Conservation (phyloP, 202 grass and related monocot genomes). For the Dendrocalamus latiflorus region DNA sequence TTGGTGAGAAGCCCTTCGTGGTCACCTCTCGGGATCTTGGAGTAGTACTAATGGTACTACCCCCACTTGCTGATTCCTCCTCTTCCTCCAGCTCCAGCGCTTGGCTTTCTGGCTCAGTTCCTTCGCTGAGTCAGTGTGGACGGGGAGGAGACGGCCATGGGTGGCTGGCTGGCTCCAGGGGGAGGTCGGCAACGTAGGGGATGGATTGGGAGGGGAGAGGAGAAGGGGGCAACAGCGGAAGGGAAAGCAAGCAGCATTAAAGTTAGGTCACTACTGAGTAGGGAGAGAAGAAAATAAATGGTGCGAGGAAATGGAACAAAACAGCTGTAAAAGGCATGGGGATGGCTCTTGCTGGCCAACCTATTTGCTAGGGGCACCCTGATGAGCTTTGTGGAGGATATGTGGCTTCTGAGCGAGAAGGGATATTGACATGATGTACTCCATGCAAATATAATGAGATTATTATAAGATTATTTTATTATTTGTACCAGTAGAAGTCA, state of each 20-base stretch:
- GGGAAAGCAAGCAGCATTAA: constrained; percentile 27
- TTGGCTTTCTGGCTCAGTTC: neutral
- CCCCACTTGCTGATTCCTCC: neutral
- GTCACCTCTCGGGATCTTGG: constrained; percentile 6
- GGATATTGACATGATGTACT: neutral
- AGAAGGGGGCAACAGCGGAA: constrained; percentile 1
- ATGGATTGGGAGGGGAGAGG: neutral
- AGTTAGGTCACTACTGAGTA: constrained; percentile 11
- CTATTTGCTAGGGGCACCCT: neutral
- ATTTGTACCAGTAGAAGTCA: too few species aligned
- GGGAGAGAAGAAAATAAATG: neutral
- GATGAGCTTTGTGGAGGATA: neutral
- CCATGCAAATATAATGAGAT: neutral
- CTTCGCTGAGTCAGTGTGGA: neutral
- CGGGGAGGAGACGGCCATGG: neutral
- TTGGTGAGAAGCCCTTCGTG: neutral
- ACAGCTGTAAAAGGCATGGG: constrained; percentile 31
- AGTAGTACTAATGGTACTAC: neutral
- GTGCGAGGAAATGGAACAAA: neutral
- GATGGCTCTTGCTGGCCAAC: neutral
- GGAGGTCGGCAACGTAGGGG: neutral
- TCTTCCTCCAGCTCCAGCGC: neutral
- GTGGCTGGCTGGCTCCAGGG: neutral
- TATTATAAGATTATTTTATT: neutral
- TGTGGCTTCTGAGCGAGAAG: neutral